phyloP scores from a whole-genome alignment of 495 filamentous ascomycete species.

The Neurospora tetrasperma region DNA sequence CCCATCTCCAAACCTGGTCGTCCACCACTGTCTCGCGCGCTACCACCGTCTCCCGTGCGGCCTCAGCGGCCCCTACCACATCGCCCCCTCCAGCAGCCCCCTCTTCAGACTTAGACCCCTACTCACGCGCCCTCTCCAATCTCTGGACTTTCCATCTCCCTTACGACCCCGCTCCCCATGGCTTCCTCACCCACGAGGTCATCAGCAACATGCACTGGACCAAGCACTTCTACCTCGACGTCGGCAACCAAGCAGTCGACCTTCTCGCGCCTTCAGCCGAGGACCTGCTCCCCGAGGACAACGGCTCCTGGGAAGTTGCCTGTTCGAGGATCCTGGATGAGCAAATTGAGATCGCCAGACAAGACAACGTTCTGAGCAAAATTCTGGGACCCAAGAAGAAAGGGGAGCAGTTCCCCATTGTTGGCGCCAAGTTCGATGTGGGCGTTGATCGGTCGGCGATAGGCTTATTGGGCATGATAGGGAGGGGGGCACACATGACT shows the following conservation, averaged over 20 bases:
- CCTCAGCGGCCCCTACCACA: not conserved
- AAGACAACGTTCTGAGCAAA: not conserved
- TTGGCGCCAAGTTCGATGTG: not conserved
- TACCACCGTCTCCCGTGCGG: not conserved
- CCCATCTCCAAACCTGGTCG: not conserved
- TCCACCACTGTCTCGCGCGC: not conserved
- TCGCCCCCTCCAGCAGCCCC: not conserved
- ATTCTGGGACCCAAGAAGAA: not conserved
- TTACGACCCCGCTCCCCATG: not conserved
- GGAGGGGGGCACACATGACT: slow-evolving; percentile 39
- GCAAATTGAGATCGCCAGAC: not conserved
- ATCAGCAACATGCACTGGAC: not conserved
- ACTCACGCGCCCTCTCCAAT: not conserved
- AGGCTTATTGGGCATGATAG: slow-evolving; percentile 39
- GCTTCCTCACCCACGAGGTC: not conserved
- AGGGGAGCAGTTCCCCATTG: not conserved
- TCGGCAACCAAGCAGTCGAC: not conserved
- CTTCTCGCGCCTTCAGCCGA: not conserved
- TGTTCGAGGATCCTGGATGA: not conserved
- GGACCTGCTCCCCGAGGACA: not conserved
- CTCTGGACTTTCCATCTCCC: not conserved
- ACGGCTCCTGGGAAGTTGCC: not conserved
- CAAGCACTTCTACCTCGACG: not conserved
- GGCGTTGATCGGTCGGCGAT: not conserved
- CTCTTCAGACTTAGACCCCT: not conserved